These are phyloP conservation scores for Leccinum ochraceum DNA, from an alignment of 768 basidiomycete species.

Conservation along the genomic window DNA sequence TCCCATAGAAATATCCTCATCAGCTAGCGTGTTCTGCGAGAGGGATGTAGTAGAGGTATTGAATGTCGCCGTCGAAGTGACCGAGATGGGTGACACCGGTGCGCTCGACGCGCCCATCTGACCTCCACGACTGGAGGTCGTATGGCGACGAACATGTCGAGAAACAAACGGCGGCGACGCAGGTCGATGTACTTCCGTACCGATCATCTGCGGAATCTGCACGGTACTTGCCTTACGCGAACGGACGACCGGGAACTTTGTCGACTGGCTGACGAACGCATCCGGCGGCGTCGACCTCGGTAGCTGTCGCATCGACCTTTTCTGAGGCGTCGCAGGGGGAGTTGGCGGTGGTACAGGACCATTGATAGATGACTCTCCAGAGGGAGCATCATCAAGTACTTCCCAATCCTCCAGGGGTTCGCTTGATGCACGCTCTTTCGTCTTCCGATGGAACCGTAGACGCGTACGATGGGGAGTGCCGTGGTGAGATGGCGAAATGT, in stretches of 20 bases:
- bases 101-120: slow-evolving; percentile 33
- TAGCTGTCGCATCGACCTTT: slow-evolving; percentile 12
- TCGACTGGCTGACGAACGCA: slow-evolving; percentile 18
- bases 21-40: slow-evolving; percentile 17
- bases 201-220: slow-evolving; percentile 22
- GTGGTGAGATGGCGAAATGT: slow-evolving; percentile 33
- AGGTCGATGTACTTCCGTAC: slow-evolving; percentile 23
- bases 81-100: slow-evolving; percentile 34
- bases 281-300: slow-evolving; percentile 13
- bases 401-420: slow-evolving; percentile 37
- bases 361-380: slow-evolving; percentile 27
- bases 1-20: slow-evolving; percentile 22
- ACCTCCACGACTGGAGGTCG: slow-evolving; percentile 33
- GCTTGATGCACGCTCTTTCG: slow-evolving; percentile 36
- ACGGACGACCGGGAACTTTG: slow-evolving; percentile 15
- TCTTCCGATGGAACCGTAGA: slow-evolving; percentile 35
- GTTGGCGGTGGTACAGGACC: slow-evolving; percentile 23
- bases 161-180: slow-evolving; percentile 36
- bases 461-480: slow-evolving; percentile 32
- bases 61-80: slow-evolving; percentile 30
- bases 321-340: slow-evolving; percentile 27
- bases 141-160: slow-evolving; percentile 36
- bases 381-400: slow-evolving; percentile 31
- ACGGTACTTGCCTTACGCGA: slow-evolving; percentile 28
- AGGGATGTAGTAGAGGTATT: slow-evolving; percentile 21